These are phyloP conservation scores for Heracleum sosnowskyi DNA, from an alignment of 129 eudicot species.

Conservation along the genomic window DNA sequence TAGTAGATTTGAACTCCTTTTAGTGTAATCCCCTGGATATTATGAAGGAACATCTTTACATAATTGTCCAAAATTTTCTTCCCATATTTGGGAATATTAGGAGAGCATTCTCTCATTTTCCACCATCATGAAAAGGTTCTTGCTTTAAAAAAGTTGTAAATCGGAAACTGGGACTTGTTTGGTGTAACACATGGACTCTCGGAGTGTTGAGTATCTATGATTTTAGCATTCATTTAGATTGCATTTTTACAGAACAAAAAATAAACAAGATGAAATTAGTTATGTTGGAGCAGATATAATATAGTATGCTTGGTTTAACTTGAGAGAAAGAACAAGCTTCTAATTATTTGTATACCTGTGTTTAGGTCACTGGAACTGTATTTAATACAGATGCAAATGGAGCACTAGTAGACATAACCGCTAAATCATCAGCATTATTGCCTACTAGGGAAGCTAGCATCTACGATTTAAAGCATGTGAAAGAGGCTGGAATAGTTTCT, in stretches of 20 bases:
- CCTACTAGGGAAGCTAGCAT: slow-evolving; percentile 64
- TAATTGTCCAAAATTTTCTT: no score
- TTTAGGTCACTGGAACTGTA: slow-evolving; percentile 87
- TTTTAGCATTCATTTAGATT: neutral
- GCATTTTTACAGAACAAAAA: neutral
- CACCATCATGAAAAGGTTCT: neutral
- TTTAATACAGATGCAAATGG: slow-evolving; percentile 57
- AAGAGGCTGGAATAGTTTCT: slow-evolving; percentile 81
- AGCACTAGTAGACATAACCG: slow-evolving; percentile 69
- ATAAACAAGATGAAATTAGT: neutral
- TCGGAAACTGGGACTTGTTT: neutral
- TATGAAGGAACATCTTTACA: no score
- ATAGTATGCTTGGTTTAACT: neutral
- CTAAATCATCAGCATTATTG: slow-evolving; percentile 79
- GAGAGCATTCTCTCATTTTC: neutral
- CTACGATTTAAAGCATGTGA: slow-evolving; percentile 48
- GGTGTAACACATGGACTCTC: neutral
- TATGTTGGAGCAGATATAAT: neutral
- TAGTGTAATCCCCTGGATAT: neutral
- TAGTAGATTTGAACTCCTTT: neutral
- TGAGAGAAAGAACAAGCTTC: neutral
- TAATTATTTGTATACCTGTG: neutral
- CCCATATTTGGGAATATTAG: no score
- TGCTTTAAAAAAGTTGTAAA: neutral
- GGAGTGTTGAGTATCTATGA: neutral